phyloP scores from a whole-genome alignment of 805 yeast species.

The Kodamaea kaohsiungensis region DNA sequence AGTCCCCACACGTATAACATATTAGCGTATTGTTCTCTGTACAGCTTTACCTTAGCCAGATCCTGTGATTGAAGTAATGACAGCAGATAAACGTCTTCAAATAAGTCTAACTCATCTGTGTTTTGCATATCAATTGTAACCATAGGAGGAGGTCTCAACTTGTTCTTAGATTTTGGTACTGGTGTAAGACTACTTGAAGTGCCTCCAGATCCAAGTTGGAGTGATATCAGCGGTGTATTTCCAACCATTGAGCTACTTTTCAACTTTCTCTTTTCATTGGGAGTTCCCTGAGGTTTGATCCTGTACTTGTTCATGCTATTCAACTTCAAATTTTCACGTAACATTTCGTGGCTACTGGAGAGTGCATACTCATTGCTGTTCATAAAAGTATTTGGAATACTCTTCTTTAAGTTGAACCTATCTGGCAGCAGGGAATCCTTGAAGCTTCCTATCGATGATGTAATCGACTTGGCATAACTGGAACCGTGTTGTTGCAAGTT shows the following conservation, averaged over 20 bases:
- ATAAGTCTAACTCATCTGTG: constrained; percentile 42
- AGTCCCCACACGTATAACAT: constrained; percentile 82
- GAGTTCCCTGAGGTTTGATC: neutral
- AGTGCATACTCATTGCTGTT: constrained; percentile 1
- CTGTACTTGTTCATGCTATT: constrained; percentile 2
- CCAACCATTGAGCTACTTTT: neutral
- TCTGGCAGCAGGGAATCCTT: constrained; percentile 12
- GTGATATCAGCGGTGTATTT: neutral
- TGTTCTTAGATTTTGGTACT: constrained; percentile 3
- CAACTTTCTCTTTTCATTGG: constrained; percentile 1
- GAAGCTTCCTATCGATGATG: constrained; percentile 19
- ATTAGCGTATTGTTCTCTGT: constrained; percentile 73
- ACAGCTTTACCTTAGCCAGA: constrained; percentile 34
- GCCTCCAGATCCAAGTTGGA: neutral
- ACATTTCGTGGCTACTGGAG: neutral
- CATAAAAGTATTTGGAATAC: constrained; percentile 3
- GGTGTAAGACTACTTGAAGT: neutral
- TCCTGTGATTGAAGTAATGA: constrained; percentile 44
- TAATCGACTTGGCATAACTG: constrained; percentile 18
- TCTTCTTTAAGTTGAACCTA: constrained; percentile 17
- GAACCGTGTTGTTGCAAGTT: neutral
- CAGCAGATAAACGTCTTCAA: constrained; percentile 42
- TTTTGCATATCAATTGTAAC: constrained; percentile 52
- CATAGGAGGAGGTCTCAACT: constrained; percentile 19
- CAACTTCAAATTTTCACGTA: neutral